phyloP scores from a whole-genome alignment of 2,329 filamentous ascomycete genomes.

The Herpotrichia juniperi region DNA sequence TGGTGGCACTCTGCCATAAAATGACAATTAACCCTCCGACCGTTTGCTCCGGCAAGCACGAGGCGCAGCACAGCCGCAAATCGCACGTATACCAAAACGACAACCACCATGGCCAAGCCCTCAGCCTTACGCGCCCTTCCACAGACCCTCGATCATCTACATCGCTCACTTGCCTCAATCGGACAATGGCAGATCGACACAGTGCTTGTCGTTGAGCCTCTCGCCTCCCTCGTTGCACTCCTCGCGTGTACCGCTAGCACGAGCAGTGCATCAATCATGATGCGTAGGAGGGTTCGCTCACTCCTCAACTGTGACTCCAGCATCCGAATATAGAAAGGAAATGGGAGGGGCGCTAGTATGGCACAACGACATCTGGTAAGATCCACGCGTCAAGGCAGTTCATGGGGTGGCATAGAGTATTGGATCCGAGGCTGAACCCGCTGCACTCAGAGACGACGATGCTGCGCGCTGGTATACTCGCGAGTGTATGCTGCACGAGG shows the following conservation, averaged over 20 bases:
- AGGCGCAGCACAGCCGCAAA: background rate
- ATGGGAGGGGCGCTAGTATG: background rate
- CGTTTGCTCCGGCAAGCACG: background rate
- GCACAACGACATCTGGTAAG: background rate
- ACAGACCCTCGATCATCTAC: background rate
- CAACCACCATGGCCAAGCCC: conserved; percentile 1
- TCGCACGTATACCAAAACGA: background rate
- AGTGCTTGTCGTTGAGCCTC: background rate
- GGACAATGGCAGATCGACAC: background rate
- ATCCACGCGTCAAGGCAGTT: background rate
- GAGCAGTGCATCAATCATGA: background rate
- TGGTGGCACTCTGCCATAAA: background rate
- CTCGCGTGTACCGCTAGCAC: background rate
- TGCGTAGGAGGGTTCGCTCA: background rate
- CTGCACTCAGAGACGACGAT: background rate
- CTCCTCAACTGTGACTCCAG: background rate
- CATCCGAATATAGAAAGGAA: background rate
- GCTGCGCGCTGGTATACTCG: background rate
- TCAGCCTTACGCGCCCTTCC: background rate
- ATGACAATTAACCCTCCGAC: background rate
- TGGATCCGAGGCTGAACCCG: background rate
- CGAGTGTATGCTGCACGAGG: background rate
- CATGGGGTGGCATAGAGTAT: conserved; percentile 1
- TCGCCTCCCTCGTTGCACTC: background rate
- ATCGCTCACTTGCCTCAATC: background rate